These are phyloP conservation scores for Phoma sp. DNA, from an alignment of 2,329 filamentous ascomycete genomes.

Conservation along the genomic window DNA sequence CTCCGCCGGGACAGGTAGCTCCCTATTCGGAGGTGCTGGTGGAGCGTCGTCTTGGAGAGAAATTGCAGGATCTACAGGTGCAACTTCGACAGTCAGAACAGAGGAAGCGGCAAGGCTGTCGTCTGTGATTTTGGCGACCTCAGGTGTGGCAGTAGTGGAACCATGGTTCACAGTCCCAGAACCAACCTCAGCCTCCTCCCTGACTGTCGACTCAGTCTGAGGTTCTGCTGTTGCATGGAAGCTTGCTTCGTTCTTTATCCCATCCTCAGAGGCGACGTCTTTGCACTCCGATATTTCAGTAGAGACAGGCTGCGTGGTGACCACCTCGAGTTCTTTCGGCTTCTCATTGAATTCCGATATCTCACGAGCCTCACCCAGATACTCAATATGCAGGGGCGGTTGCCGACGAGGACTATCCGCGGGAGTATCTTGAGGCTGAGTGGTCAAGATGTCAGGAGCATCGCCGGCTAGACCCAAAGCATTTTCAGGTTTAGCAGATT, in stretches of 20 bases:
- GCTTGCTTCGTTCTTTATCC: slow-evolving; percentile 32
- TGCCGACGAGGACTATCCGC: too few relatives aligned
- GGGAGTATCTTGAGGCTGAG: too few relatives aligned
- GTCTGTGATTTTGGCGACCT: not conserved
- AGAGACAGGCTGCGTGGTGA: not conserved
- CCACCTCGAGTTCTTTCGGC: not conserved
- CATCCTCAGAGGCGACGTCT: slow-evolving; percentile 27
- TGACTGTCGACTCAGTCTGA: slow-evolving; percentile 19
- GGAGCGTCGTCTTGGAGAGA: not conserved
- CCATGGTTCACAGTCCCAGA: slow-evolving; percentile 8
- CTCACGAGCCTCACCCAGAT: too few relatives aligned
- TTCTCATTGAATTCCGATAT: not conserved
- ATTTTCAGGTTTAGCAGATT: too few relatives aligned
- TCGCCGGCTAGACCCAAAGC: too few relatives aligned
- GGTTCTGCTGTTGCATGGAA: slow-evolving; percentile 32
- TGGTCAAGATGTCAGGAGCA: too few relatives aligned
- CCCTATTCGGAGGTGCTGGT: not conserved
- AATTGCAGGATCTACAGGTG: not conserved
- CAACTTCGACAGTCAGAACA: not conserved
- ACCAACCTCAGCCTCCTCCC: not conserved
- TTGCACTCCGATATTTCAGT: not conserved
- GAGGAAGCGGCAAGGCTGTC: not conserved
- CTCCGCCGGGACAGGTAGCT: not conserved
- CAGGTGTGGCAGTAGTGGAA: not conserved
- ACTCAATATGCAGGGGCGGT: too few relatives aligned